Evolutionary conservation across 1,284 basidiomycete species (phyloP), one percentile per base, ranked within the genome.

Genomic region (Microbotryum silenes-acaulis): DNA sequence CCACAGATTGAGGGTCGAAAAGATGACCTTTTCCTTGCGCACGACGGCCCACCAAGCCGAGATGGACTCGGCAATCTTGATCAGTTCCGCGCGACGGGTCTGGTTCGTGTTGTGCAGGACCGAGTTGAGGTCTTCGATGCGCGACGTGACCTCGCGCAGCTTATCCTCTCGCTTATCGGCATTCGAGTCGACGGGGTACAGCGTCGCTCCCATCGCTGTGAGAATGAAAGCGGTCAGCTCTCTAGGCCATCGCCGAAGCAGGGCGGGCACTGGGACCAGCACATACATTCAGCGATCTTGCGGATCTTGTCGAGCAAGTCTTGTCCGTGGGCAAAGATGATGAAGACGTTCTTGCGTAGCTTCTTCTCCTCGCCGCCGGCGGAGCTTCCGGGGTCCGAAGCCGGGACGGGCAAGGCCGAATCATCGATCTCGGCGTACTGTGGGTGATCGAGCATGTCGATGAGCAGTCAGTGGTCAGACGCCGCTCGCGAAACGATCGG

Each of bases 291-390:
- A 51, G 92, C 88, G 65, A 99, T 91, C 77, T 94, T 97, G 74
- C 94, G 90, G 74, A 99, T 97, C 82, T 98, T 99, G 71, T 89
- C 83, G 33, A 98, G 84, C 23, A 98, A 81, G 49, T 88, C 86
- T 54, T 91, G 85, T 44, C 96, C 96, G 72, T 99, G 96, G 0
- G 94, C 96, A 73, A 99, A 99, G 76, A 99, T 97, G 79, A 99
- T 96, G 79, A 99, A 99, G 50, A 98, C 96, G 71, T 97, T 93
- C 82, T 98, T 99, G 79, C 87, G 84, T 9, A 74, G 62, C 33
- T 63, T 64, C 57, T 67, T 70, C 77, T 92, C 88, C 46, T 79
- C 81, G 49, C 87, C 87, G 47, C 60, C 64, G 23, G 62, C 64
- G 16, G 63, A 64, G 51, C 56, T 71, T 25, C 74, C 76, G 2